Percentiles rank a stretch among this genome's conserved stretches.
phyloP scores from a whole-genome alignment of 495 filamentous ascomycete genomes.

The Penicillium herquei region DNA sequence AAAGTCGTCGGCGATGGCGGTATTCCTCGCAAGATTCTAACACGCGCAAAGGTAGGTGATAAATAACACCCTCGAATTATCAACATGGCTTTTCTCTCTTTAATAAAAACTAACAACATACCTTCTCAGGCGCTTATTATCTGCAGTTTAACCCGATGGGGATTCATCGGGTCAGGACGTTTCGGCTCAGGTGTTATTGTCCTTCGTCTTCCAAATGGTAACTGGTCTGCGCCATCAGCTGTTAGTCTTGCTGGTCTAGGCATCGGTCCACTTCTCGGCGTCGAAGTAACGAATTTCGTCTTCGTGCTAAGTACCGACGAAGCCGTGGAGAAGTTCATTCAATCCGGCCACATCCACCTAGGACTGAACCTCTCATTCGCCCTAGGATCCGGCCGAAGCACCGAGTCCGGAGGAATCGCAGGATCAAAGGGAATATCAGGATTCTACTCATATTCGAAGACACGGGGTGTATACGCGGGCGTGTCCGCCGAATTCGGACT shows the following conservation, averaged over 20 bases:
- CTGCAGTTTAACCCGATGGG: constrained; percentile 83
- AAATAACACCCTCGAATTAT: too few species aligned
- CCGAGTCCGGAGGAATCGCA: constrained; percentile 82
- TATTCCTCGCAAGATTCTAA: constrained; percentile 18
- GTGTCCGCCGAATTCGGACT: constrained; percentile 81
- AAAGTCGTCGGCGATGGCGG: constrained; percentile 7
- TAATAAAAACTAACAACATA: too few species aligned
- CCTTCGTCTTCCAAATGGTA: constrained; percentile 80
- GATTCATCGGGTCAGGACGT: constrained; percentile 81
- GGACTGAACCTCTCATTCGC: constrained; percentile 92
- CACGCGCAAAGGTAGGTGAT: constrained; percentile 15
- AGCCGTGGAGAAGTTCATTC: constrained; percentile 87
- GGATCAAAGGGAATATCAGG: constrained; percentile 76
- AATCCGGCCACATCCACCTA: constrained; percentile 77
- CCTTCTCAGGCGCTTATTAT: constrained; percentile 3
- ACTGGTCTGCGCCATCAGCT: constrained; percentile 90
- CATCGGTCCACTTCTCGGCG: constrained; percentile 88
- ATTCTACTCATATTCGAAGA: constrained; percentile 92
- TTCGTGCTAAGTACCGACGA: constrained; percentile 88
- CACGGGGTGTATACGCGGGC: constrained; percentile 89
- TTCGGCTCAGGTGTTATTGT: constrained; percentile 92
- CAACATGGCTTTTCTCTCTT: too few species aligned
- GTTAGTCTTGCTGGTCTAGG: constrained; percentile 82
- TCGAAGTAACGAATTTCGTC: constrained; percentile 95
- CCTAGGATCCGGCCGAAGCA: constrained; percentile 86